Percentiles rank a stretch among this genome's conserved stretches.
These are phyloP conservation scores for Auriscalpium microsporum DNA, from an alignment of 768 basidiomycete genomes.

Conservation along the genomic window DNA sequence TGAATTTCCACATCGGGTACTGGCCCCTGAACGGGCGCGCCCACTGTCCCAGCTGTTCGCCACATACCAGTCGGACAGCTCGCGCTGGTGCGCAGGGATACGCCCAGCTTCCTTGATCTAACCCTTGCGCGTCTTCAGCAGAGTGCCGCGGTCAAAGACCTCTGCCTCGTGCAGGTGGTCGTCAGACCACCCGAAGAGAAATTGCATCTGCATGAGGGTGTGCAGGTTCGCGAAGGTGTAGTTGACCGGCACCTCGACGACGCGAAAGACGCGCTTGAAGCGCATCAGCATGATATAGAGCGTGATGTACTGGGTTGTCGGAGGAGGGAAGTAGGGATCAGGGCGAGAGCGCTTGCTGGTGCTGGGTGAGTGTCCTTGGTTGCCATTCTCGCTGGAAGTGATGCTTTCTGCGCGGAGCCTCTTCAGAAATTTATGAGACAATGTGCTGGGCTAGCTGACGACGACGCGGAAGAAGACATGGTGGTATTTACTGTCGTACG, in stretches of 20 bases:
- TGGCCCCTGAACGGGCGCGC: neutral
- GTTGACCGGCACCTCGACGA: neutral
- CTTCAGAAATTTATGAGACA: too few relatives aligned
- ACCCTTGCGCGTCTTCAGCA: neutral
- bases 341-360: neutral
- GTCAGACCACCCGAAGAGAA: neutral
- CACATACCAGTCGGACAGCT: neutral
- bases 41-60: neutral
- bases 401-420: too few relatives aligned
- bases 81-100: neutral
- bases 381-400: too few relatives aligned
- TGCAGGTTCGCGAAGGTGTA: constrained; percentile 2
- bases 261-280: constrained; percentile 1
- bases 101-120: neutral
- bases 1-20: neutral
- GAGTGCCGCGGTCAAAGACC: neutral
- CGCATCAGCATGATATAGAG: neutral
- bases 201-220: neutral
- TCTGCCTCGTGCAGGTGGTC: neutral
- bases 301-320: neutral
- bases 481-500: too few relatives aligned
- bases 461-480: too few relatives aligned
- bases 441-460: too few relatives aligned
- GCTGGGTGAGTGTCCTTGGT: neutral
- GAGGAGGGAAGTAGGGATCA: neutral